phyloP scores from a whole-genome alignment of 441 rosid genomes.

The Gossypium davidsonii region DNA sequence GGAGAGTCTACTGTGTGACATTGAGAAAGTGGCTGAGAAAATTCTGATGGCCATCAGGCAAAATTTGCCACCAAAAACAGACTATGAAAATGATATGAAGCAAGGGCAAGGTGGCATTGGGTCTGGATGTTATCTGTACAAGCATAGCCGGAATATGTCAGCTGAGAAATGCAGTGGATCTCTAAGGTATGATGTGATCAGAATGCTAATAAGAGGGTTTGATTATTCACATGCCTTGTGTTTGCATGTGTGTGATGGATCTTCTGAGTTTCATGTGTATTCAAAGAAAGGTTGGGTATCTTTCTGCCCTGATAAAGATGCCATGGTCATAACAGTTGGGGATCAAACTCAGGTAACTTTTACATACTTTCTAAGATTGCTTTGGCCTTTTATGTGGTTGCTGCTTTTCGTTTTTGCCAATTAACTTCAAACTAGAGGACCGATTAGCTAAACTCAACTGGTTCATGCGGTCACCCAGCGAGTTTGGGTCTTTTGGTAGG shows the following conservation, averaged over 20 bases:
- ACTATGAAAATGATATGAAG: slow-evolving; percentile 7
- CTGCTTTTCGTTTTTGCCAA: neutral
- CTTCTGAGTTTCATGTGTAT: slow-evolving; percentile 68
- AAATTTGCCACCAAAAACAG: slow-evolving; percentile 12
- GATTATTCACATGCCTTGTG: slow-evolving; percentile 66
- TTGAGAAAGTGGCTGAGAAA: slow-evolving; percentile 53
- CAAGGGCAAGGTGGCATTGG: slow-evolving; percentile 25
- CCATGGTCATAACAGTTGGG: slow-evolving; percentile 59
- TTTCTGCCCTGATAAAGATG: slow-evolving; percentile 52
- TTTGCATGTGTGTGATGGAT: slow-evolving; percentile 46
- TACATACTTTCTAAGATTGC: neutral
- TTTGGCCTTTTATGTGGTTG: neutral
- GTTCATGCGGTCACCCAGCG: no score
- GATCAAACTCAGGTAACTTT: slow-evolving; percentile 51
- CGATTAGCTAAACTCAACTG: neutral
- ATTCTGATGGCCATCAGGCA: slow-evolving; percentile 26
- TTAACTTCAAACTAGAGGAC: neutral
- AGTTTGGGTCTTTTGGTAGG: neutral
- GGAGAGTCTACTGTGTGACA: slow-evolving; percentile 31
- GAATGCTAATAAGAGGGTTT: slow-evolving; percentile 64
- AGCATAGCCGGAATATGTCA: slow-evolving; percentile 25
- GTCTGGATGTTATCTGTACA: slow-evolving; percentile 37
- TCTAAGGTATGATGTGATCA: slow-evolving; percentile 55
- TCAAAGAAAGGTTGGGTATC: slow-evolving; percentile 82
- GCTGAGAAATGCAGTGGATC: slow-evolving; percentile 24